phyloP scores from a whole-genome alignment of 2,329 filamentous ascomycete species.

The Arthrobotrys iridis region DNA sequence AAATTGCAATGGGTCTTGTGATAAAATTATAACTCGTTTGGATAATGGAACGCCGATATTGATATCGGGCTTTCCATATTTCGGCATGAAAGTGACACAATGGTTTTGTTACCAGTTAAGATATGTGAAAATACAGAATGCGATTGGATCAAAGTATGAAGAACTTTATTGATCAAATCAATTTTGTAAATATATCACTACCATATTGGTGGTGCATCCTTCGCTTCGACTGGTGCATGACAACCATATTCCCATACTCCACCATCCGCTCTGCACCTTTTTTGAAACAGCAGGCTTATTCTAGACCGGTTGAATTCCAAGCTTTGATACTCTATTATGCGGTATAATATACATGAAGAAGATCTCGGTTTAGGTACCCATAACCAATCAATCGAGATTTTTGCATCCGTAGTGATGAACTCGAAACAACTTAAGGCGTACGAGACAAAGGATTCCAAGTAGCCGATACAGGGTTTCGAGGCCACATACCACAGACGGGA shows the following conservation, averaged over 20 bases:
- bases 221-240: not conserved
- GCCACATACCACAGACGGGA: not conserved
- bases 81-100: not conserved
- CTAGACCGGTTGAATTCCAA: not conserved
- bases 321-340: not conserved
- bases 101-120: no score
- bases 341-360: not conserved
- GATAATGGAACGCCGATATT: not conserved
- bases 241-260: not conserved
- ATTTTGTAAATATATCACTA: no score
- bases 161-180: not conserved
- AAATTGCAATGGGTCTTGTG: not conserved
- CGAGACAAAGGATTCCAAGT: not conserved
- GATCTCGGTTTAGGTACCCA: not conserved
- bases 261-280: not conserved
- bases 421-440: not conserved
- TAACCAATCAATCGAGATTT: not conserved
- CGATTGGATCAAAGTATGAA: not conserved
- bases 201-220: not conserved
- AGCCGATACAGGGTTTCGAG: not conserved
- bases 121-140: no score
- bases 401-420: no score
- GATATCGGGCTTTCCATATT: not conserved
- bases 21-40: not conserved
- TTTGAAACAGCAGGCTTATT: not conserved